These are phyloP conservation scores for Cynanchum wilfordii DNA, from an alignment of 257 asterid genomes.

Conservation along the genomic window DNA sequence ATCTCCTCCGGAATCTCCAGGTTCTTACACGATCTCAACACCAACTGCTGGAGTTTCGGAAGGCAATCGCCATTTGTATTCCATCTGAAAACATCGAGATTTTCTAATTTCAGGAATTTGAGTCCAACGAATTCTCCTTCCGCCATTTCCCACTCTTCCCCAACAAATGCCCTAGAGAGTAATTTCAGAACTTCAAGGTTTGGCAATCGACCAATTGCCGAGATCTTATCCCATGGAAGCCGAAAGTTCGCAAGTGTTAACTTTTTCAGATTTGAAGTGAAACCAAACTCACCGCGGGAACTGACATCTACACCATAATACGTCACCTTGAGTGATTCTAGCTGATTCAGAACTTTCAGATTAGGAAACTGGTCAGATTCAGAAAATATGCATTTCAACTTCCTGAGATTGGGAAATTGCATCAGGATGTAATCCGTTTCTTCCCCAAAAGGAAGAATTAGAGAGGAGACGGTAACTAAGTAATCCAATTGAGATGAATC, in stretches of 20 bases:
- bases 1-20: not conserved
- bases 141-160: not conserved
- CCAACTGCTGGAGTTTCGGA: not conserved
- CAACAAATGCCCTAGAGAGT: not conserved
- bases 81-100: not conserved
- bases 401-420: not conserved
- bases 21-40: not conserved
- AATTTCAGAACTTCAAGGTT: constrained; percentile 11
- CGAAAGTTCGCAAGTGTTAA: too few relatives aligned
- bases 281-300: too few relatives aligned
- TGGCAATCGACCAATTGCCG: not conserved
- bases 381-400: not conserved
- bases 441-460: not conserved
- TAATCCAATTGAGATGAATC: not conserved
- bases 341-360: not conserved
- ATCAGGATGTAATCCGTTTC: not conserved
- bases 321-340: not conserved
- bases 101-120: not conserved
- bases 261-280: too few relatives aligned
- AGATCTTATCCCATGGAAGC: not conserved
- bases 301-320: too few relatives aligned
- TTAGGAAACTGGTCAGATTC: not conserved
- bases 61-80: not conserved
- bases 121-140: not conserved
- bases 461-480: not conserved